Percentiles rank a stretch among this genome's conserved stretches.
Conservation (phyloP, 768 basidiomycete species). For the Antrodiella citrinella region DNA sequence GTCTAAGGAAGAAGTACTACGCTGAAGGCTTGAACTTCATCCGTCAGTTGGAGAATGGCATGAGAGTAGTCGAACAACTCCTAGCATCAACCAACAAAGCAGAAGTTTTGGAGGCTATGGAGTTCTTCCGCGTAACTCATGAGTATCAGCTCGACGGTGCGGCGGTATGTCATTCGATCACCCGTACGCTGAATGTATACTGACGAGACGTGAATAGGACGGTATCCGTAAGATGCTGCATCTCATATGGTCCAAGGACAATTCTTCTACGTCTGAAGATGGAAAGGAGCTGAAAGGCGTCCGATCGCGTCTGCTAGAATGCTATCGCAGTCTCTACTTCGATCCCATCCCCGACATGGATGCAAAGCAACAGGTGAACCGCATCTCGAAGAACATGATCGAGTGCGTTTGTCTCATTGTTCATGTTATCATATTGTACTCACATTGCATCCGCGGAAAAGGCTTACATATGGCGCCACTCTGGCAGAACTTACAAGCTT, state of each 20-base stretch:
- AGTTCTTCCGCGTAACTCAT: slow-evolving; percentile 79
- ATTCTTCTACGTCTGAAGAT: slow-evolving; percentile 65
- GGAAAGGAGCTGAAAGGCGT: slow-evolving; percentile 82
- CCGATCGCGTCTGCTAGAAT: slow-evolving; percentile 79
- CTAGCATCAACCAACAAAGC: slow-evolving; percentile 82
- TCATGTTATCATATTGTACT: neutral
- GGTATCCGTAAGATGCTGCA: slow-evolving; percentile 97
- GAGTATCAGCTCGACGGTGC: slow-evolving; percentile 78
- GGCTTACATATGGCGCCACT: slow-evolving; percentile 85
- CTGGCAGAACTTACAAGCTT: slow-evolving; percentile 92
- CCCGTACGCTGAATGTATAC: neutral
- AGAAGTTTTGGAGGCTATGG: slow-evolving; percentile 78
- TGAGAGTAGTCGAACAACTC: slow-evolving; percentile 65
- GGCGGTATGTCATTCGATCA: slow-evolving; percentile 37
- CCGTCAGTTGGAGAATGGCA: slow-evolving; percentile 52
- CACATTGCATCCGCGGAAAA: slow-evolving; percentile 25
- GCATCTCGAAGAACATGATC: slow-evolving; percentile 95
- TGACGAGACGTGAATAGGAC: slow-evolving; percentile 31
- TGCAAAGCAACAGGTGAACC: slow-evolving; percentile 79
- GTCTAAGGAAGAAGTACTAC: slow-evolving; percentile 79
- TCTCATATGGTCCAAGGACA: slow-evolving; percentile 95
- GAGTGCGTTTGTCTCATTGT: slow-evolving; percentile 47
- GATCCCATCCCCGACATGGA: slow-evolving; percentile 68
- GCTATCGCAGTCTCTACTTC: slow-evolving; percentile 84
- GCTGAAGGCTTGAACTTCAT: slow-evolving; percentile 83